Conservation (phyloP, 2,329 filamentous ascomycete species). For the Colletotrichum filicis region DNA sequence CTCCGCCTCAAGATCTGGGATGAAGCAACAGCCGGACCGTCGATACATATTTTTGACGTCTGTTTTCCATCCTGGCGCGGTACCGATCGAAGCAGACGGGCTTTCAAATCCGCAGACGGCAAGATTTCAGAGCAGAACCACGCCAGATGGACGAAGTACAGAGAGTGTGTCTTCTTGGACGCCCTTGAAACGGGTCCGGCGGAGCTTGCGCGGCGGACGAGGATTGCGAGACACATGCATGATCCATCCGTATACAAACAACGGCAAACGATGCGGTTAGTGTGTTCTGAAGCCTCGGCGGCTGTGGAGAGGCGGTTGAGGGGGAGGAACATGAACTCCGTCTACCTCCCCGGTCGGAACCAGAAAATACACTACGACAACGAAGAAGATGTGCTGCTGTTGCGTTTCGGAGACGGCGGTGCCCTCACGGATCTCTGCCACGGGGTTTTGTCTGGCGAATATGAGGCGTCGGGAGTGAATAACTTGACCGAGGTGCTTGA, state of each 20-base stretch:
- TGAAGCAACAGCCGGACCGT: conserved; percentile 32
- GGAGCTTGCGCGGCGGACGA: conserved; percentile 3
- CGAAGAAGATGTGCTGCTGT: conserved; percentile 41
- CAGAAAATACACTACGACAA: conserved; percentile 39
- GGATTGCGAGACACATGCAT: conserved; percentile 11
- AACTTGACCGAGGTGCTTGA: conserved; percentile 38
- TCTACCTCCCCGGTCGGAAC: conserved; percentile 41
- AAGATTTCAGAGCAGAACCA: background rate
- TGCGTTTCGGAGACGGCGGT: conserved; percentile 40
- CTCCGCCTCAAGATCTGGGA: conserved; percentile 32
- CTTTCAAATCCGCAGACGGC: conserved; percentile 4
- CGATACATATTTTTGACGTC: conserved; percentile 44
- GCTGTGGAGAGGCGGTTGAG: background rate
- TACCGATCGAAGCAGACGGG: conserved; percentile 4
- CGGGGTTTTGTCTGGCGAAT: conserved; percentile 25
- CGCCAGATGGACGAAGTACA: conserved; percentile 20
- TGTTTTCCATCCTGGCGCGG: conserved; percentile 41
- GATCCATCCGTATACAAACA: conserved; percentile 23
- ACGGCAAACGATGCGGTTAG: conserved; percentile 13
- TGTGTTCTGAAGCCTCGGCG: conserved; percentile 31
- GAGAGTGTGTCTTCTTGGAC: conserved; percentile 29
- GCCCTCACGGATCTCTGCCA: conserved; percentile 16
- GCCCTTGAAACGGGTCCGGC: background rate
- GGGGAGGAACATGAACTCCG: conserved; percentile 33
- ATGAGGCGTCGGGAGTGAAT: conserved; percentile 15